Evolutionary conservation across 208 protist species (phyloP), one percentile per base, ranked within the genome.

Genomic region (Zelonia costaricensis): DNA sequence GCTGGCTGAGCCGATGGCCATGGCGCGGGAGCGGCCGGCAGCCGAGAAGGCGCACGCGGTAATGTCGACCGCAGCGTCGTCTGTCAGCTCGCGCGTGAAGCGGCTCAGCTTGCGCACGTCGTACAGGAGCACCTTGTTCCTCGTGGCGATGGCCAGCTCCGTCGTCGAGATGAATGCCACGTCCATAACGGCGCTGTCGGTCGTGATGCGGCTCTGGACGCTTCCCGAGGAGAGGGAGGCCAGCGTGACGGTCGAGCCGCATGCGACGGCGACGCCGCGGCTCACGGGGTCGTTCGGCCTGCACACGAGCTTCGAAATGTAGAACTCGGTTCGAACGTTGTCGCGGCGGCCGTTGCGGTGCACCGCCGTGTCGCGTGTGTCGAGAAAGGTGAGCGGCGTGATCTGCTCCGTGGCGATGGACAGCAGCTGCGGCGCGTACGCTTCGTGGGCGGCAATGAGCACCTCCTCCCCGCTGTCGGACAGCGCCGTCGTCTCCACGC

Each of bases 101-200:
- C 70, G 78, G 16, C 74, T 80, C 2, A 71, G 81, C 62, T 86
- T 86, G 48, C 90, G 90, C 3, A 95, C 62, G 43, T 95, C 90
- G 59, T 92, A 95, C 9, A 95, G 62, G 3, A 65, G 62, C 20
- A 95, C 62, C 45, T 74, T 80, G 42, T 81, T 81, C 30, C 75
- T 80, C 5, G 78, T 78, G 3, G 90, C 86, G 44, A 93, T 59
- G 13, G 73, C 76, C 8, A 95, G 36, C 59, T 92, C 79, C 10
- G 82, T 69, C 25, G 82, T 33, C 15, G 73, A 69, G 12, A 76
- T 52, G 54, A 92, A 95, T 28, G 40, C 36, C 1, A 86, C 56
- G 30, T 90, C 86, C 18, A 65, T 62, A 10, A 93, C 79, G 0
- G 77, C 40, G 16, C 64, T 67, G 54, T 82, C 81, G 13, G 78